Conservation (phyloP, 169 alveolate genomes). For the Plasmodium knowlesi region DNA sequence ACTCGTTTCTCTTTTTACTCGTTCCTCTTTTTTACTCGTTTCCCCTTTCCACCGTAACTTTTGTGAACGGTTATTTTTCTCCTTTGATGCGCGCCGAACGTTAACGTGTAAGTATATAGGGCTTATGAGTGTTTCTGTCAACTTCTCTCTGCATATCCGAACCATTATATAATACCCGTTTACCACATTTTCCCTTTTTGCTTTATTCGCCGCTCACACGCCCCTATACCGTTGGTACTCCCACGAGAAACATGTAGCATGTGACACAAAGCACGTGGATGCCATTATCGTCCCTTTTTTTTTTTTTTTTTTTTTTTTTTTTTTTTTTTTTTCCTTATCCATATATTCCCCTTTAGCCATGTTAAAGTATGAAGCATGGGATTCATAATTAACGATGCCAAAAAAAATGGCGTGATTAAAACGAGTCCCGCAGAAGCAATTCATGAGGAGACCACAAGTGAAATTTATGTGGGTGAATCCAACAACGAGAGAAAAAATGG, state of each 20-base stretch:
- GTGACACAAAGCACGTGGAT: neutral
- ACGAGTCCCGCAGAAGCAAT: slow-evolving; percentile 2
- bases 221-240: neutral
- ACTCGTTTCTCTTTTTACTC: neutral
- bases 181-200: neutral
- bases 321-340: neutral
- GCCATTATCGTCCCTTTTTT: slow-evolving; percentile 8
- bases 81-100: neutral
- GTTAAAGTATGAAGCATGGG: slow-evolving; percentile 46
- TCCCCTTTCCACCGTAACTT: neutral
- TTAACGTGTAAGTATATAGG: neutral
- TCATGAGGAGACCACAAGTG: neutral
- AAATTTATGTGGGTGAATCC: neutral
- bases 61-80: neutral
- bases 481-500: neutral
- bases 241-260: neutral
- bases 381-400: slow-evolving; percentile 38
- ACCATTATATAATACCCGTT: too few relatives aligned
- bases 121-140: neutral
- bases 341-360: neutral
- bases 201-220: neutral
- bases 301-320: neutral
- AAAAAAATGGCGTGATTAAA: slow-evolving; percentile 18
- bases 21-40: neutral
- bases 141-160: neutral